phyloP scores from a whole-genome alignment of 495 filamentous ascomycete species.

The Aspergillus ellipticus region DNA sequence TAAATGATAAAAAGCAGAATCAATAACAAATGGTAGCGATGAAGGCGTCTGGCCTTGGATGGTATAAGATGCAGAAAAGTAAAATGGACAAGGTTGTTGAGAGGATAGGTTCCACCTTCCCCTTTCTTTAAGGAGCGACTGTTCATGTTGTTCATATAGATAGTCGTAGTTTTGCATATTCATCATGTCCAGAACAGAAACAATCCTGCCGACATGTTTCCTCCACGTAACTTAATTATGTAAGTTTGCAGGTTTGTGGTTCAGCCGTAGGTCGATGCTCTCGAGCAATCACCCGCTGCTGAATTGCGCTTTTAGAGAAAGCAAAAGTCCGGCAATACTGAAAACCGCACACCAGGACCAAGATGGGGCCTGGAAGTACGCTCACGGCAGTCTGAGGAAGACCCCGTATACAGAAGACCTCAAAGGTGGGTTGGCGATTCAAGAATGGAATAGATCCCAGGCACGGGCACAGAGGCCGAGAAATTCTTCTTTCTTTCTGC shows the following conservation, averaged over 20 bases:
- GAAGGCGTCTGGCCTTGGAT: slow-evolving; percentile 9
- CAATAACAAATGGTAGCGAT: background rate
- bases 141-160: slow-evolving; percentile 24
- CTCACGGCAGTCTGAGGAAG: background rate
- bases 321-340: background rate
- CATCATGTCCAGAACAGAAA: slow-evolving; percentile 16
- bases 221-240: background rate
- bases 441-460: slow-evolving; percentile 98
- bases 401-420: background rate
- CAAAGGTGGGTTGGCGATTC: slow-evolving; percentile 24
- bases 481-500: slow-evolving; percentile 93
- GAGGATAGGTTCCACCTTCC: slow-evolving; percentile 13
- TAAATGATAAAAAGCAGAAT: background rate
- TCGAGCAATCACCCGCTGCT: background rate
- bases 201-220: background rate
- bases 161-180: slow-evolving; percentile 20
- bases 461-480: slow-evolving; percentile 78
- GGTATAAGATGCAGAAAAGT: slow-evolving; percentile 22
- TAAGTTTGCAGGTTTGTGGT: background rate
- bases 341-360: background rate
- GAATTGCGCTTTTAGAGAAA: background rate
- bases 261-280: background rate
- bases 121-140: slow-evolving; percentile 5
- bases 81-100: slow-evolving; percentile 13
- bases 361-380: background rate